Evolutionary conservation across 164 flowering plant genomes (phyloP), one percentile per base, ranked within the genome.

Genomic region (Litsea cubeba): DNA sequence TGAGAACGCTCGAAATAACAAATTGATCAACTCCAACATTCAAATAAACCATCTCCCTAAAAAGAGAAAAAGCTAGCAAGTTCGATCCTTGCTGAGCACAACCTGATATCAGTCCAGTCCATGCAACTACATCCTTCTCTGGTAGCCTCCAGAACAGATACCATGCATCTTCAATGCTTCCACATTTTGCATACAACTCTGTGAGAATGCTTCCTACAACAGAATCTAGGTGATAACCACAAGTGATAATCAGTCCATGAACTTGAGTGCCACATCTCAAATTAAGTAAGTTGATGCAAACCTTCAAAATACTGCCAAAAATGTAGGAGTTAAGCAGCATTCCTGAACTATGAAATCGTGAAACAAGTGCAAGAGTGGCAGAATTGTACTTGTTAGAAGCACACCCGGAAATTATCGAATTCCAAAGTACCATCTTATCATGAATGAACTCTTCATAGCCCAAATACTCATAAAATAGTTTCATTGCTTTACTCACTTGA

Each of bases 221-320:
- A 50, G 49, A 68, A 72, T 81, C 83, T 26, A 73, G 73, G 30
- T 74, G 74, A 65, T 64, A 75, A 57, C 83, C 81, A 60, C 68
- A 64, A 25, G 75, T 71, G 12, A 81, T 74, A 70, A 78, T 62
- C 71, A 81, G 71, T 23, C 81, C 83, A 81, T 81, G 83, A 62
- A 73, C 65, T 70, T 81, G 83, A 67, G 32, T 62, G 18, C 81
- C 83, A 32, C 67, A 66, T 66, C 77, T 73, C 50, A 74, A 66
- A 76, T 73, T 26, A 18, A 60, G 30, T 20, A 65, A 66, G 20
- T 76, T 64, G 20, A 62, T 62, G 26, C 78, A 72, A 20, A 68
- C 74, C 71, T 81, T 81, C 73, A 81, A 69, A 73, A 50, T 54
- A 71, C 79, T 72, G 32, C 76, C 68, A 73, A 72, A 81, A 72